Evolutionary conservation across 257 asterid genomes (phyloP), one percentile per base, ranked within the genome.

Genomic region (Paraleonurus japonicus): DNA sequence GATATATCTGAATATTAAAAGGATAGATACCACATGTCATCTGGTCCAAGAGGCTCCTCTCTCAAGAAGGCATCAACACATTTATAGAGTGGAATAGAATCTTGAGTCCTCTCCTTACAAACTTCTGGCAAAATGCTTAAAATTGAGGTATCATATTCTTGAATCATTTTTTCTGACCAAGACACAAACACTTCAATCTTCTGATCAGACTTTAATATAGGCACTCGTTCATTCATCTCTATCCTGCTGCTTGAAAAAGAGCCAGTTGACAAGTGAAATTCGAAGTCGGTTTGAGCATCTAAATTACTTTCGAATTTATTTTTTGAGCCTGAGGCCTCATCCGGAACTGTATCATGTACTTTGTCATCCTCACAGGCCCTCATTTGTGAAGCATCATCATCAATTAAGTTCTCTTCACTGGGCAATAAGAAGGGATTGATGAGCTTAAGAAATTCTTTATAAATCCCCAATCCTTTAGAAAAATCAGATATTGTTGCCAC

Each of bases 1-100:
- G 39, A 62, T 12, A 62, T 12, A 33, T 5, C 72, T 13, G 61
- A 53, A 65, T 7, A 70, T 43, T 16, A 60, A 41, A 53, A 15
- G 71, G 75, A 55, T 53, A 69, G 55, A 19, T 76, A 90, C 96
- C 96, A 84, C 95, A 80, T 84, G 73, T 87, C 87, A 30, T 90
- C 95, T 3, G 95, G 92, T 76, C 95, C 96, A 69, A 90, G 89
- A 71, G 95, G 89, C 78, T 90, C 92, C 83, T 90, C 95, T 76
- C 83, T 84, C 78, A 86, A 57, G 80, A 90, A 90, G 64, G 88
- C 86, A 41, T 86, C 90, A 54, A 89, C 88, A 67, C 95, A 87
- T 41, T 77, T 72, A 73, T 81, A 81, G 69, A 87, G 86, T 20
- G 92, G 75, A 65, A 84, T 20, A 8, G 85, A 80, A 53, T 87